These are phyloP conservation scores for Polymyxa betae DNA, from an alignment of 208 protist species.

Conservation along the genomic window DNA sequence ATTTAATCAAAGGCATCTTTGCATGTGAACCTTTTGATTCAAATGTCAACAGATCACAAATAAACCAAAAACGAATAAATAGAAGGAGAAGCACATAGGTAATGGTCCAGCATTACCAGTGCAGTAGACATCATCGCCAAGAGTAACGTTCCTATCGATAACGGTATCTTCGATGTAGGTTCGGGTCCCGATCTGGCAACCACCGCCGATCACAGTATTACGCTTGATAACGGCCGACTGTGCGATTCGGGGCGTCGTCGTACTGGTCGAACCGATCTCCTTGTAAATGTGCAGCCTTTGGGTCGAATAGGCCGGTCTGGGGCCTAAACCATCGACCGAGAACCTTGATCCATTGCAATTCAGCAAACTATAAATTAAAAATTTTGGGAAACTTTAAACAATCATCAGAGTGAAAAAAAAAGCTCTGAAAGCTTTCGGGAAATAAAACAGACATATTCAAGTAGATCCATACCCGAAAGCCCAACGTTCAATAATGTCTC, in stretches of 20 bases:
- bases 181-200: background rate
- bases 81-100: too few relatives aligned
- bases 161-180: background rate
- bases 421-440: too few relatives aligned
- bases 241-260: background rate
- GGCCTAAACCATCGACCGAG: background rate
- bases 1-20: too few relatives aligned
- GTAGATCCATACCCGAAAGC: slow-evolving; percentile 18
- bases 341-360: background rate
- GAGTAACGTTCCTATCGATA: background rate
- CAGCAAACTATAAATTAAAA: too few relatives aligned
- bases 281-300: slow-evolving; percentile 43
- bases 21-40: too few relatives aligned
- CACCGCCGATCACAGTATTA: slow-evolving; percentile 23
- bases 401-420: background rate
- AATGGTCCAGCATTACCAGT: background rate
- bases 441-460: background rate
- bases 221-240: slow-evolving; percentile 2
- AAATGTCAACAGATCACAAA: too few relatives aligned
- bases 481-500: slow-evolving; percentile 47
- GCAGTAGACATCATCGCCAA: slow-evolving; percentile 20
- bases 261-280: background rate
- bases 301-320: background rate
- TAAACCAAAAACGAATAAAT: too few relatives aligned
- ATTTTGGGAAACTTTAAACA: too few relatives aligned